Evolutionary conservation across 2,329 filamentous ascomycete genomes (phyloP).

Genomic region (Cercospora sojina): DNA sequence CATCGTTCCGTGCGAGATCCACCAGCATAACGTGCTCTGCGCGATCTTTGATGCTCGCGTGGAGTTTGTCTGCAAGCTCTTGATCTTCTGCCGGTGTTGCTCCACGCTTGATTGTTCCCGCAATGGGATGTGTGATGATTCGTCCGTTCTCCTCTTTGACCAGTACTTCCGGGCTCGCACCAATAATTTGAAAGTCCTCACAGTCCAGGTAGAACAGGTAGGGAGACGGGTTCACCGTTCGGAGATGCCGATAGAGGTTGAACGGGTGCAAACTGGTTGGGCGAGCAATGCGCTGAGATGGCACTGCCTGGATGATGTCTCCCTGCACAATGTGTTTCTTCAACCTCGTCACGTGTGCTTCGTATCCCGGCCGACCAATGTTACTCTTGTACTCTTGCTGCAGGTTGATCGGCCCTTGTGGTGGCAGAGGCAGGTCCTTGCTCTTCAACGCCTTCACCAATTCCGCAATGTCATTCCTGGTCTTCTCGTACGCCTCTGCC

Average conservation of each 20-base stretch:
- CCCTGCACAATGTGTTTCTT: conserved; percentile 89
- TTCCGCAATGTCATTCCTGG: conserved; percentile 61
- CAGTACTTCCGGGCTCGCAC: conserved; percentile 89
- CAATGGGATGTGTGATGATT: conserved; percentile 95
- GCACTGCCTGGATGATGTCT: conserved; percentile 97
- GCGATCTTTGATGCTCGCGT: conserved; percentile 81
- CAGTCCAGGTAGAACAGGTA: conserved; percentile 97
- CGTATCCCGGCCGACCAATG: conserved; percentile 84
- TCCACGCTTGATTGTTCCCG: conserved; percentile 88
- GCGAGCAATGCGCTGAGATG: conserved; percentile 86
- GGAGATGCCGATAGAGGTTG: conserved; percentile 94
- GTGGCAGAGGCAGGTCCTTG: conserved; percentile 65
- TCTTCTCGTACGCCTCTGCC: conserved; percentile 67
- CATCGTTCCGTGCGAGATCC: conserved; percentile 91
- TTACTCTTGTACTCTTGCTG: conserved; percentile 86
- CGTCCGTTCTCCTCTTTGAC: conserved; percentile 83
- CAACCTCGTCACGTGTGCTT: conserved; percentile 77
- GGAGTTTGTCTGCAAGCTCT: conserved; percentile 71
- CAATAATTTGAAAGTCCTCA: conserved; percentile 88
- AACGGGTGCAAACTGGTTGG: conserved; percentile 92
- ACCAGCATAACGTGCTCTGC: conserved; percentile 98
- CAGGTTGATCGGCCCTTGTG: conserved; percentile 69
- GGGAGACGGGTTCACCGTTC: conserved; percentile 95
- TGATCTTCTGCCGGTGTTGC: conserved; percentile 78
- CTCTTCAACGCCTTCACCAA: conserved; percentile 71